phyloP scores from a whole-genome alignment of 176 grass and related monocot species.

The Oryza nivara region DNA sequence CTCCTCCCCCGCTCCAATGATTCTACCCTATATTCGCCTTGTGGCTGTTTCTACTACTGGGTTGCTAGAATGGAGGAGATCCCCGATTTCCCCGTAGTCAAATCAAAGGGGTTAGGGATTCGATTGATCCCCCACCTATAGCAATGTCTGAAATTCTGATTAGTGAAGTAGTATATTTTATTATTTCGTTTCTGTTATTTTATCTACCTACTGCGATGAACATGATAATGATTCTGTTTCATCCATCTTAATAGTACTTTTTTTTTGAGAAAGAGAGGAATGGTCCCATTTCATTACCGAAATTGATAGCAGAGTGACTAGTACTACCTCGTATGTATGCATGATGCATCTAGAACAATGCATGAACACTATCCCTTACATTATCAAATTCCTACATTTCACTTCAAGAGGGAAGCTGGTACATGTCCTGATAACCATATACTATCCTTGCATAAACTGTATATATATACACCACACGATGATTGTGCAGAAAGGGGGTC shows the following conservation, averaged over 20 bases:
- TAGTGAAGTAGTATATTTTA: no score
- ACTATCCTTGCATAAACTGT: conserved; percentile 17
- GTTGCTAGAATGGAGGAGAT: neutral
- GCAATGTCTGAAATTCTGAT: neutral
- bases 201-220: neutral
- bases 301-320: no score
- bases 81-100: neutral
- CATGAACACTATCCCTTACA: neutral
- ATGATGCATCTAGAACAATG: neutral
- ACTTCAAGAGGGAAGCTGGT: neutral
- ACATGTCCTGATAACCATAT: neutral
- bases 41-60: neutral
- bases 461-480: conserved; percentile 40
- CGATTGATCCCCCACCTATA: neutral
- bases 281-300: no score
- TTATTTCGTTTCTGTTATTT: neutral
- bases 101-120: neutral
- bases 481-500: conserved; percentile 43
- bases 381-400: neutral
- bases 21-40: neutral
- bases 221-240: neutral
- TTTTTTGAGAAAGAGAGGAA: no score
- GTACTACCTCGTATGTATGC: neutral
- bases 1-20: neutral
- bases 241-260: neutral